These are phyloP conservation scores for Parachaetomium inaequale DNA, from an alignment of 495 filamentous ascomycete genomes.

Conservation along the genomic window DNA sequence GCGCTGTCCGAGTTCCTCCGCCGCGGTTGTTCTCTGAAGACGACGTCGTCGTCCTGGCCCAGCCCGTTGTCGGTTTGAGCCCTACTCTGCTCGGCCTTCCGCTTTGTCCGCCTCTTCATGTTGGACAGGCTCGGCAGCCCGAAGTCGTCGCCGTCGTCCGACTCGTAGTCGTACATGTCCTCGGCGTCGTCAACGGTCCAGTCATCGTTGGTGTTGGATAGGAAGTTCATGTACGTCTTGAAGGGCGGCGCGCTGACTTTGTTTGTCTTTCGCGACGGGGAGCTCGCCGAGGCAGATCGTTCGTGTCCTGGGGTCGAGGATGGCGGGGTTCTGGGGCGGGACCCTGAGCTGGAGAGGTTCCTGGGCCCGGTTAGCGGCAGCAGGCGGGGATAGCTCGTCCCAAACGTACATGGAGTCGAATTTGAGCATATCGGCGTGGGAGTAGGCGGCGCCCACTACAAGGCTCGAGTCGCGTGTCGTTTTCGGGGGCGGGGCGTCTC, in stretches of 20 bases:
- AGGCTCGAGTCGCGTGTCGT: conserved; percentile 65
- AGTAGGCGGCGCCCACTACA: conserved; percentile 94
- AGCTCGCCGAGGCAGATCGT: conserved; percentile 40
- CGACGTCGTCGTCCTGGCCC: conserved; percentile 12
- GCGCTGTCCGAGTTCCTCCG: conserved; percentile 67
- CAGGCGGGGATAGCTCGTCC: neutral
- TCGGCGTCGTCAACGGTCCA: conserved; percentile 68
- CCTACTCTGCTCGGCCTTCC: conserved; percentile 43
- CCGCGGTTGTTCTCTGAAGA: conserved; percentile 10
- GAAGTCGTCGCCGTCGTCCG: conserved; percentile 87
- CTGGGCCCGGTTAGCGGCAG: conserved; percentile 29
- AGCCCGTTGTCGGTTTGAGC: conserved; percentile 16
- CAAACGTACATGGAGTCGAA: conserved; percentile 64
- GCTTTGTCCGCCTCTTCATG: conserved; percentile 68
- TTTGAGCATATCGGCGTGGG: conserved; percentile 90
- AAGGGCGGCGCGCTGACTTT: conserved; percentile 58
- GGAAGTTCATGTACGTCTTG: conserved; percentile 69
- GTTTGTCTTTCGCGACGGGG: conserved; percentile 54
- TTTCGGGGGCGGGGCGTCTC: conserved; percentile 48
- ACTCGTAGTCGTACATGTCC: conserved; percentile 68
- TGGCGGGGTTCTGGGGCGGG: conserved; percentile 50
- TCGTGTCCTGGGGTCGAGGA: conserved; percentile 36
- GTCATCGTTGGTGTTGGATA: conserved; percentile 69
- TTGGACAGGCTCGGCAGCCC: conserved; percentile 85
- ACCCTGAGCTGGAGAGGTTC: conserved; percentile 43